These are phyloP conservation scores for Chrysopogon serrulatus DNA, from an alignment of 176 grass and related monocot species.

Conservation along the genomic window DNA sequence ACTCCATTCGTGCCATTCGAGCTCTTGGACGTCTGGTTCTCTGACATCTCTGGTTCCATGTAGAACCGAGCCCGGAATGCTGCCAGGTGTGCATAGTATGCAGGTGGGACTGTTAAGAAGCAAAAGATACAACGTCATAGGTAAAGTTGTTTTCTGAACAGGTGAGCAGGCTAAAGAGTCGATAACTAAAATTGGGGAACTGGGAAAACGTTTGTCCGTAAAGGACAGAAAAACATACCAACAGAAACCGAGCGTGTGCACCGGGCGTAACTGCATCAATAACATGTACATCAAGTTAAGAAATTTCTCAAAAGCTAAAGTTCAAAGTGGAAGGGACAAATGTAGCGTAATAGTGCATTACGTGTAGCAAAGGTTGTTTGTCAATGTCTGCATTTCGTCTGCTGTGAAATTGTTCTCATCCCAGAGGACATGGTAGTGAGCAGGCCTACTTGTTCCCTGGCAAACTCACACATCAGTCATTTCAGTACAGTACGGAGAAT, in stretches of 20 bases:
- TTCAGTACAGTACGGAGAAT: constrained; percentile 14
- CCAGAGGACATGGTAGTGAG: constrained; percentile 86
- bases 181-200: neutral
- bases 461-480: constrained; percentile 35
- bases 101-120: constrained; percentile 74
- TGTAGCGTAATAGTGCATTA: constrained; percentile 28
- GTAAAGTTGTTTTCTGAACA: neutral
- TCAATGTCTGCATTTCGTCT: constrained; percentile 95
- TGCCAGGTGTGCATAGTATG: constrained; percentile 93
- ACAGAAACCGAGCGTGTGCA: constrained; percentile 98
- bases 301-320: neutral
- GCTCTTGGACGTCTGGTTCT: constrained; percentile 51
- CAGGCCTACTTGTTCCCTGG: constrained; percentile 78
- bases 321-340: constrained; percentile 1
- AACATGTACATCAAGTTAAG: constrained; percentile 10
- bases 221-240: constrained; percentile 43
- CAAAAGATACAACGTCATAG: neutral
- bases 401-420: constrained; percentile 80
- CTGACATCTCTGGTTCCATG: constrained; percentile 75
- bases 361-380: constrained; percentile 99
- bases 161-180: neutral
- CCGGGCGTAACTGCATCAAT: constrained; percentile 75
- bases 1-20: constrained; percentile 44
- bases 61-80: constrained; percentile 97
- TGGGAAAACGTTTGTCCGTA: neutral